Evolutionary conservation across 2,329 filamentous ascomycete genomes (phyloP), one percentile per base, ranked within the genome.

Genomic region (Calonectria crousiana): DNA sequence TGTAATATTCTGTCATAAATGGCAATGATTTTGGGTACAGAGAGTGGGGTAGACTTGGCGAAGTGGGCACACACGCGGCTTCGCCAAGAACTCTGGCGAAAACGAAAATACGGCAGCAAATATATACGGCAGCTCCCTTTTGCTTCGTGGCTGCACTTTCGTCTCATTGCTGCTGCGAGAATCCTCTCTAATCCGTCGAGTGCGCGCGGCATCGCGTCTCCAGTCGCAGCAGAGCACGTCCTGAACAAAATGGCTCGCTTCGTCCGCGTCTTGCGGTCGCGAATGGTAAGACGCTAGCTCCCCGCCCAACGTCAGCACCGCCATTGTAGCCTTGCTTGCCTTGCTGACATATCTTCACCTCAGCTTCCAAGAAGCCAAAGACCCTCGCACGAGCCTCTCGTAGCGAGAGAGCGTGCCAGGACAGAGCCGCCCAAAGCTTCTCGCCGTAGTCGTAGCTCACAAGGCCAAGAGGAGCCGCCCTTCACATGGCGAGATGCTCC

Each of bases 401-500:
- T 6, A 28, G 56, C 14, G 23, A 60, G 56, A 38, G 56, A 60
- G 6, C 60, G 60, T 26, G 36, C 34, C 4, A 41, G 38, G 28
- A 47, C 28, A 18, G 28, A 60, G 4, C n/a, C 56, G 4, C 32
- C 56, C 2, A 6, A 26, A 8, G 23, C 23, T 6, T 8, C 26
- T 65, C 60, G 41, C 18, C 60, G 60, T 38, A 47, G 38, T 20
- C 56, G 56, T 60, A 32, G 26, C 26, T 47, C 60, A 10, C 56
- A 41, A 6, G 34, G 9, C 5, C 36, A 65, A n/a, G 60, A 41
- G 10, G 56, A 60, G 18, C 60, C 38, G 38, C 13, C 60, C 26
- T 60, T 60, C 26, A 47, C 60, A n/a, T 70, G 68, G 68, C 60
- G 58, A 4, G 41, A 70, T 34, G 36, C 68, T 3, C 58, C 68